Conservation (phyloP, 176 grass and related monocot genomes). For the Musa acuminata region DNA sequence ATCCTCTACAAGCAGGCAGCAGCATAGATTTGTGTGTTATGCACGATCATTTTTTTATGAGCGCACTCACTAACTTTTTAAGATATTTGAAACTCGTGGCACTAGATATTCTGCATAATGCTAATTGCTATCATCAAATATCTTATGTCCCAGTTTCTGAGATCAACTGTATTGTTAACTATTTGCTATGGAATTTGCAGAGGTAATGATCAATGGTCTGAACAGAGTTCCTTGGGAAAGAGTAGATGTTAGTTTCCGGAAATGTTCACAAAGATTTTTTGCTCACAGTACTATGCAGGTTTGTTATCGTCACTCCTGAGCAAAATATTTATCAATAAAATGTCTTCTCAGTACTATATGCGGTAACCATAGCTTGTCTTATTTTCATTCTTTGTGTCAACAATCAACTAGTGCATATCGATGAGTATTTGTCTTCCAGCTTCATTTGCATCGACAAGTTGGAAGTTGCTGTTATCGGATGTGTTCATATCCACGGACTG, state of each 20-base stretch:
- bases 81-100: neutral
- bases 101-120: neutral
- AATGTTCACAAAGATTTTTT: slow-evolving; percentile 67
- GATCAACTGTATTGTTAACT: slow-evolving; percentile 4
- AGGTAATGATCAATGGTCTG: slow-evolving; percentile 66
- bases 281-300: slow-evolving; percentile 97
- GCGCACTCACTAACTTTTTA: no score
- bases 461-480: neutral
- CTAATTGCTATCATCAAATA: neutral
- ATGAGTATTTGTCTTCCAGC: neutral
- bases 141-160: neutral
- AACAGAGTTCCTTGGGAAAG: slow-evolving; percentile 93
- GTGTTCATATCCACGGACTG: neutral
- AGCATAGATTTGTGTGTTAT: no score
- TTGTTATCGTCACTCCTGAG: neutral
- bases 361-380: no score
- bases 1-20: no score
- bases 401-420: neutral
- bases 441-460: neutral
- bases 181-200: slow-evolving; percentile 28
- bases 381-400: slow-evolving; percentile 4
- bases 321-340: neutral
- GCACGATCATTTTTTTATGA: no score
- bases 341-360: neutral
- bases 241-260: slow-evolving; percentile 84